These are phyloP conservation scores for Stylosanthes scabra DNA, from an alignment of 331 rosid genomes.

Conservation along the genomic window DNA sequence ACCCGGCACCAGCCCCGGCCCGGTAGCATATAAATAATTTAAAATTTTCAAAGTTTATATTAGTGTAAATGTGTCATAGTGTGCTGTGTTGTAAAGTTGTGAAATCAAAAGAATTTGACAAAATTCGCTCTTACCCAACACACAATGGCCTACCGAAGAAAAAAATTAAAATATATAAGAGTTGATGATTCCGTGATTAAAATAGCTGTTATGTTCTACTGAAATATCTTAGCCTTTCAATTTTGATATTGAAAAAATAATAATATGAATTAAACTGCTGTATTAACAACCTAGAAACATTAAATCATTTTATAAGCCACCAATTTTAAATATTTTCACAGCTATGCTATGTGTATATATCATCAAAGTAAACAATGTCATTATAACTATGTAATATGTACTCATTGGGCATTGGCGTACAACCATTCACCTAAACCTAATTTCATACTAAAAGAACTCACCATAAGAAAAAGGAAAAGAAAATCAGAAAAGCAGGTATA, in stretches of 20 bases:
- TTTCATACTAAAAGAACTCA: slow-evolving; percentile 11
- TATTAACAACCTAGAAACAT: not conserved
- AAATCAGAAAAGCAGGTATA: not conserved
- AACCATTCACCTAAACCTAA: slow-evolving; percentile 31
- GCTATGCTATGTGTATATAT: not conserved
- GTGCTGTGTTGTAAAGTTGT: too few relatives aligned
- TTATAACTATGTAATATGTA: slow-evolving; percentile 37
- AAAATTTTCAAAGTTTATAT: too few relatives aligned
- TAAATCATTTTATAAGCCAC: slow-evolving; percentile 7
- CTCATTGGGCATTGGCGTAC: slow-evolving; percentile 24
- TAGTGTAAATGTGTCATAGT: too few relatives aligned
- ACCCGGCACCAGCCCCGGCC: too few relatives aligned
- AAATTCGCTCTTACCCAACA: not conserved
- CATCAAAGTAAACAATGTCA: slow-evolving; percentile 20
- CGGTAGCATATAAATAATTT: too few relatives aligned
- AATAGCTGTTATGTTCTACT: not conserved
- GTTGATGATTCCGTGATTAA: not conserved
- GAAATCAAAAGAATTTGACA: not conserved
- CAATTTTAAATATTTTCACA: not conserved
- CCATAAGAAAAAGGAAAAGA: not conserved
- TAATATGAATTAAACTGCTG: not conserved
- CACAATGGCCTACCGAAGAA: not conserved
- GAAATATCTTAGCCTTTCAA: not conserved
- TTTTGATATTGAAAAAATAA: not conserved
- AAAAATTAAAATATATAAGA: not conserved